Evolutionary conservation across 2,329 filamentous ascomycete species (phyloP).

Genomic region (Phaeosphaeriaceae sp.): DNA sequence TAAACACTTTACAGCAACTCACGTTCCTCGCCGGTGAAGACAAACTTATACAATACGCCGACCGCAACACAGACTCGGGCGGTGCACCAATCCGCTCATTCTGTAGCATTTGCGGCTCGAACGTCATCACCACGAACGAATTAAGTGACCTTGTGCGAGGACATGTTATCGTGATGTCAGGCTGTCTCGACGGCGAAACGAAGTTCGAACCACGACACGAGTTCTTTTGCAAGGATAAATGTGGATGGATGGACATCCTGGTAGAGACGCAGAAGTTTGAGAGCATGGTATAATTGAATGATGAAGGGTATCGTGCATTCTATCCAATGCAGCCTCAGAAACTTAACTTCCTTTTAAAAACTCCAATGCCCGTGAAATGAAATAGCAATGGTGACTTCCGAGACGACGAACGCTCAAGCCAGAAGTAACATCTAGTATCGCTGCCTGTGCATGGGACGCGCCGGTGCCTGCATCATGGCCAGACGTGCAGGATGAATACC

Average conservation of each 20-base stretch:
- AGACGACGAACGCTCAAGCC: background rate
- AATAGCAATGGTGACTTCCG: background rate
- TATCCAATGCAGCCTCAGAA: background rate
- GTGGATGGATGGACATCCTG: background rate
- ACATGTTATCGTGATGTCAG: background rate
- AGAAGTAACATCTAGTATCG: conserved; percentile 20
- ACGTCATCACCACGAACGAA: background rate
- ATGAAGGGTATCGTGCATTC: conserved; percentile 1
- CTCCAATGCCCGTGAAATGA: background rate
- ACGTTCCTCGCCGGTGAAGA: background rate
- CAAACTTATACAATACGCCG: background rate
- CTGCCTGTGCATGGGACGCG: conserved; percentile 24
- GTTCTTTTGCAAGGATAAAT: background rate
- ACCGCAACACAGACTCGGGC: background rate
- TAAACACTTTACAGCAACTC: background rate
- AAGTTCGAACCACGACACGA: background rate
- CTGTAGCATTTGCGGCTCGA: background rate
- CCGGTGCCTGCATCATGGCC: conserved; percentile 42
- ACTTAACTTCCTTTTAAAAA: background rate
- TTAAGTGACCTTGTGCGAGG: background rate
- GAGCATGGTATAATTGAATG: background rate
- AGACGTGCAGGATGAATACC: conserved; percentile 49
- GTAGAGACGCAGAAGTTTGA: background rate
- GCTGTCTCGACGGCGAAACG: background rate
- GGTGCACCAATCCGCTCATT: background rate